A percentile compares a stretch with the other conserved stretches of the same genome.
Conservation (phyloP, 148 eudicot genomes). For the Pouteria glomerata region DNA sequence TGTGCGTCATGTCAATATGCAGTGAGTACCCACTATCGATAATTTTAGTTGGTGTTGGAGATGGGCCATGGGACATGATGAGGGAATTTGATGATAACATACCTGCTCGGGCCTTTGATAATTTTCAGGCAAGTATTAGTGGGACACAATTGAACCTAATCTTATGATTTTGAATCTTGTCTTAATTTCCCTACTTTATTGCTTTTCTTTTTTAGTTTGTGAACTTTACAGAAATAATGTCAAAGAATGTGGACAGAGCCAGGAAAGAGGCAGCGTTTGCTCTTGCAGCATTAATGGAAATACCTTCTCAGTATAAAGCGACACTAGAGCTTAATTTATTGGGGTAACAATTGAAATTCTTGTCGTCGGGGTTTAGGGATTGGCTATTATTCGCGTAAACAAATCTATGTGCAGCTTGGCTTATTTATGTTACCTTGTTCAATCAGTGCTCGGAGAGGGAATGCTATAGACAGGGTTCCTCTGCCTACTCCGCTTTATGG, state of each 20-base stretch:
- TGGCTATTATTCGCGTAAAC: not conserved
- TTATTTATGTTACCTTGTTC: not conserved
- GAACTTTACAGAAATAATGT: not conserved
- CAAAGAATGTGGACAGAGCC: not conserved
- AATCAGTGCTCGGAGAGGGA: not conserved
- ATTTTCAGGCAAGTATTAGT: not conserved
- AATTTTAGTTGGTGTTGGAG: not conserved
- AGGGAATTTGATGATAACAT: not conserved
- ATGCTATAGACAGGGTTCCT: not conserved
- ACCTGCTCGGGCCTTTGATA: not conserved
- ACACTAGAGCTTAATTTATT: not conserved
- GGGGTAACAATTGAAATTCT: not conserved
- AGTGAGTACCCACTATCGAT: not conserved
- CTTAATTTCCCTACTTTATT: not conserved
- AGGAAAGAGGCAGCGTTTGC: not conserved
- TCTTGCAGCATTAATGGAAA: slow-evolving; percentile 1
- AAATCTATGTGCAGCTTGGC: not conserved
- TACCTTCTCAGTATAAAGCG: not conserved
- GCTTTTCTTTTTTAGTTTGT: not conserved
- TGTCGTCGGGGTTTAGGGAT: not conserved
- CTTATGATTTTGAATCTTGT: not conserved
- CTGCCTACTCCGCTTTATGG: not conserved
- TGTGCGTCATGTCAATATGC: not conserved
- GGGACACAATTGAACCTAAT: not conserved
- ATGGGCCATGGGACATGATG: not conserved